Percentiles rank a stretch among this genome's conserved stretches.
These are phyloP conservation scores for Xylaria telfairii DNA, from an alignment of 495 filamentous ascomycete genomes.

Conservation along the genomic window DNA sequence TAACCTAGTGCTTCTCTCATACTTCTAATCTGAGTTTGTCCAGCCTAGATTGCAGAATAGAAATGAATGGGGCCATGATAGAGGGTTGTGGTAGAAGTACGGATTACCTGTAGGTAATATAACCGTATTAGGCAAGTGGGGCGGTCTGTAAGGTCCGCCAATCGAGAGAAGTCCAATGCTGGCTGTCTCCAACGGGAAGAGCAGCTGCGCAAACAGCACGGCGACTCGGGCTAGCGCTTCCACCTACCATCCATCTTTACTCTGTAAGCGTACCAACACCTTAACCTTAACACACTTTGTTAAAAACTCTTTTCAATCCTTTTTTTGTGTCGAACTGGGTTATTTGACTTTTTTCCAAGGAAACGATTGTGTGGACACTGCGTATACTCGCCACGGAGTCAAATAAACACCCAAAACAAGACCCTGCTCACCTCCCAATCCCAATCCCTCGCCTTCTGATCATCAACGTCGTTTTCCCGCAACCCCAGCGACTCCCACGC, in stretches of 20 bases:
- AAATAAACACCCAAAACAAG: not conserved
- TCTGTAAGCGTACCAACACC: not conserved
- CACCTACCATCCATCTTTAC: not conserved
- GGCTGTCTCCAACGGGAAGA: not conserved
- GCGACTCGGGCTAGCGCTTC: slow-evolving; percentile 1
- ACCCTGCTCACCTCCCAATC: no score
- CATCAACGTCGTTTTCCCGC: not conserved
- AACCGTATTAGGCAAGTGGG: slow-evolving; percentile 23
- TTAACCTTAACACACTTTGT: not conserved
- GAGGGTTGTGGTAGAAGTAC: not conserved
- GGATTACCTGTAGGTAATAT: not conserved
- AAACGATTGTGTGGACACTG: not conserved
- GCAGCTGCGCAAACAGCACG: slow-evolving; percentile 4
- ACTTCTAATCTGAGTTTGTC: no score
- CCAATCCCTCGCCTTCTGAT: not conserved
- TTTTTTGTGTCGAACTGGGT: not conserved
- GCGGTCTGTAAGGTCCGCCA: not conserved
- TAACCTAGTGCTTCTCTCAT: no score
- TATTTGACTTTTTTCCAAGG: not conserved
- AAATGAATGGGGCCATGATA: not conserved
- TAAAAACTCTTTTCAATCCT: not conserved
- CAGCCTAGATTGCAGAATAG: not conserved
- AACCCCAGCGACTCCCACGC: not conserved
- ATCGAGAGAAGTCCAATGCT: not conserved
- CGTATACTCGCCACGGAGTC: not conserved